Percentiles rank a stretch among this genome's conserved stretches.
Evolutionary conservation across 208 protist genomes (phyloP).

Genomic region (Trypanosoma conorhini): DNA sequence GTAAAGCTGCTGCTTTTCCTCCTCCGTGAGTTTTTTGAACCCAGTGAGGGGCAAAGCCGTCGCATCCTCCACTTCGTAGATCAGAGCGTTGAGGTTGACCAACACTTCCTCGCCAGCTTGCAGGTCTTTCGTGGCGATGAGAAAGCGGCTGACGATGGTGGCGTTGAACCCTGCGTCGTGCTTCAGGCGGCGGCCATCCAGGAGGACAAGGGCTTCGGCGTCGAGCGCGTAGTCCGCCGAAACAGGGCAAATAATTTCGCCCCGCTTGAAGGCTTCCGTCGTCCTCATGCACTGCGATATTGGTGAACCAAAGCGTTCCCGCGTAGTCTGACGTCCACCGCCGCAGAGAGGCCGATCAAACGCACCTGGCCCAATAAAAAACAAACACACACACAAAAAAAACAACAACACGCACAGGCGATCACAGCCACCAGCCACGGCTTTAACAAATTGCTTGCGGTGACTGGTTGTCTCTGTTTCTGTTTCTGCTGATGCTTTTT

Average conservation of each 20-base stretch:
- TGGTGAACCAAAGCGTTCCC: not conserved
- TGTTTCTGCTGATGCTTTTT: slow-evolving; percentile 22
- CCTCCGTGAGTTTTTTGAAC: slow-evolving; percentile 62
- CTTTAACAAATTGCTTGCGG: not conserved
- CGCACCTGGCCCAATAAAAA: not conserved
- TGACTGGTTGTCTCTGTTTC: not conserved
- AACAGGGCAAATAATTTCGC: slow-evolving; percentile 73
- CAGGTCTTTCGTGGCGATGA: slow-evolving; percentile 58
- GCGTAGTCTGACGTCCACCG: not conserved
- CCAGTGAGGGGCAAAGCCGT: slow-evolving; percentile 14
- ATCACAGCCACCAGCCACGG: not conserved
- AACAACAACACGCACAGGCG: not conserved
- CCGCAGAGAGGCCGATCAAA: not conserved
- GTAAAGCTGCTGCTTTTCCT: slow-evolving; percentile 67
- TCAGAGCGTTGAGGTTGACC: slow-evolving; percentile 68
- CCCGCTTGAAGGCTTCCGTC: slow-evolving; percentile 33
- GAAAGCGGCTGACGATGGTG: slow-evolving; percentile 76
- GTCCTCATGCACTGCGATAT: slow-evolving; percentile 41
- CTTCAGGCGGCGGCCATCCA: slow-evolving; percentile 42
- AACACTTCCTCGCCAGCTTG: slow-evolving; percentile 41
- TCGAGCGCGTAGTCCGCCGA: slow-evolving; percentile 39
- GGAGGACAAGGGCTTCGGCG: slow-evolving; percentile 45
- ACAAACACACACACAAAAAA: slow-evolving; percentile 8
- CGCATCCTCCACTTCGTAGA: slow-evolving; percentile 55
- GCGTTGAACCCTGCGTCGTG: slow-evolving; percentile 68